phyloP scores from a whole-genome alignment of 2,329 filamentous ascomycete genomes.

The Sarocladiaceae sp. region DNA sequence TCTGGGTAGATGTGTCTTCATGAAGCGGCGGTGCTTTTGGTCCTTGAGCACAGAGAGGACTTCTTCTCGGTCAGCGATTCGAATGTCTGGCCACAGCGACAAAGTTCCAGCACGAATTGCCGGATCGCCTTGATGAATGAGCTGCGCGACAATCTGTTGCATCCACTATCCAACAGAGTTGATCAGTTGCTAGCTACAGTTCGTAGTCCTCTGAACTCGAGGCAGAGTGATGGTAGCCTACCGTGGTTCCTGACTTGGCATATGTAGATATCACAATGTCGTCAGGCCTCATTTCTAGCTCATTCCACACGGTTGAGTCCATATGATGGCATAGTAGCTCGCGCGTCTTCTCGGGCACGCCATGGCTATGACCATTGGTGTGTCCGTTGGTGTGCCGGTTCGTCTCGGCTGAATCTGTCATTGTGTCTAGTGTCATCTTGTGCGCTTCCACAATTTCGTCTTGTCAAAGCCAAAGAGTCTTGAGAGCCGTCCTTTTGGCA shows the following conservation, averaged over 20 bases:
- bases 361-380: neutral
- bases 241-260: conserved; percentile 12
- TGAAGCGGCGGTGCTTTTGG: conserved; percentile 11
- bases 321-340: conserved; percentile 8
- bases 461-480: too few species aligned
- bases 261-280: conserved; percentile 12
- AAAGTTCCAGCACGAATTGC: conserved; percentile 19
- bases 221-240: too few species aligned
- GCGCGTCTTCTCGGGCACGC: conserved; percentile 8
- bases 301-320: conserved; percentile 12
- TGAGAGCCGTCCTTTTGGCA: too few species aligned
- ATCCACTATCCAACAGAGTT: too few species aligned
- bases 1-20: conserved; percentile 11
- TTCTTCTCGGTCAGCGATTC: neutral
- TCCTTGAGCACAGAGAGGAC: conserved; percentile 3
- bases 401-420: too few species aligned
- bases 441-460: too few species aligned
- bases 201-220: too few species aligned
- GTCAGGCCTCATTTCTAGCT: conserved; percentile 10
- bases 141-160: conserved; percentile 13
- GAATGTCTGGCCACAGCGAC: conserved; percentile 12
- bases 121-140: conserved; percentile 37
- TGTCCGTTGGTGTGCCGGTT: too few species aligned
- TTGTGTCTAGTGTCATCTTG: too few species aligned
- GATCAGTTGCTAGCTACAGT: too few species aligned